Percentiles rank a stretch among this genome's conserved stretches.
These are phyloP conservation scores for Aphanomyces invadans DNA, from an alignment of 352 stramenopile species.

Conservation along the genomic window DNA sequence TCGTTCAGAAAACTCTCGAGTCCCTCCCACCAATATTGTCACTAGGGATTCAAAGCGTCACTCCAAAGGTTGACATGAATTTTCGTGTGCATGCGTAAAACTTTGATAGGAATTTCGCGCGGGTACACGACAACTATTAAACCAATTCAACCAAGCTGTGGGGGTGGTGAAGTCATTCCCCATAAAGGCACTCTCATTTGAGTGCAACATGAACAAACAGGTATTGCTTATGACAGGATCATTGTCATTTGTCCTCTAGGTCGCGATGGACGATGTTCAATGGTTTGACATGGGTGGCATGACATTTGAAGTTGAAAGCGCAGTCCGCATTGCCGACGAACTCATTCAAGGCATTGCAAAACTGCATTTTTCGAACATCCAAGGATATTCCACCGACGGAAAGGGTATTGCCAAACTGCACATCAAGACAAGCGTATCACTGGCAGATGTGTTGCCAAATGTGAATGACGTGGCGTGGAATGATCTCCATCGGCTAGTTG, in stretches of 20 bases:
- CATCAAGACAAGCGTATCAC: background rate
- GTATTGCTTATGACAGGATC: background rate
- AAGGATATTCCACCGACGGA: background rate
- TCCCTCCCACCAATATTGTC: slow-evolving; percentile 11
- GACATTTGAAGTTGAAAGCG: slow-evolving; percentile 9
- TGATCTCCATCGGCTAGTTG: background rate
- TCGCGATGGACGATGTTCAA: background rate
- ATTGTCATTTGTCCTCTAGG: background rate
- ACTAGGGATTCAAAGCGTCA: background rate
- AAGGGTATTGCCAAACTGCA: background rate
- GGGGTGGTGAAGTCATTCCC: slow-evolving; percentile 8
- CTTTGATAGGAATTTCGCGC: slow-evolving; percentile 23
- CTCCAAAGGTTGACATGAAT: slow-evolving; percentile 14
- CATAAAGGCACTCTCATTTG: slow-evolving; percentile 1
- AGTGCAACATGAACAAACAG: background rate
- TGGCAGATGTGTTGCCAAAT: slow-evolving; percentile 19
- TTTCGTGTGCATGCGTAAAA: too few relatives aligned
- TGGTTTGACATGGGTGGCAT: slow-evolving; percentile 21
- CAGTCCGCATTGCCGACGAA: background rate
- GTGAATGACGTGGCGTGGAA: slow-evolving; percentile 15
- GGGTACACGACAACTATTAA: slow-evolving; percentile 11
- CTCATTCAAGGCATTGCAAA: slow-evolving; percentile 12
- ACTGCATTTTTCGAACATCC: slow-evolving; percentile 1
- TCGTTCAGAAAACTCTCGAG: background rate
- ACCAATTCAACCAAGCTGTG: slow-evolving; percentile 18